These are phyloP conservation scores for Solanum tarapatanum DNA, from an alignment of 257 asterid genomes.

Conservation along the genomic window DNA sequence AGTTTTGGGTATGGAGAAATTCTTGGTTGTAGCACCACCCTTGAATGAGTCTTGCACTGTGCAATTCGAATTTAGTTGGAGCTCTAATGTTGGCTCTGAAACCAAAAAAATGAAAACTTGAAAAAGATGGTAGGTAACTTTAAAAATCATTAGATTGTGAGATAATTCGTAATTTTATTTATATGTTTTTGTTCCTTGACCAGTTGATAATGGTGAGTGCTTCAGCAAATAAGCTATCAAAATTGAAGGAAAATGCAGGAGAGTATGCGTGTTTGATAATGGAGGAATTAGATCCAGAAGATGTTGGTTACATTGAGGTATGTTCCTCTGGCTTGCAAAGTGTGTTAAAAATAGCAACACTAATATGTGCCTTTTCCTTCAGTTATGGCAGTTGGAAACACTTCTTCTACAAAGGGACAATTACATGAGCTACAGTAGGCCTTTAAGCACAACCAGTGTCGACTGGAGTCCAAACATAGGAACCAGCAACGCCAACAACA, in stretches of 20 bases:
- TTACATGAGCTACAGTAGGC: constrained; percentile 79
- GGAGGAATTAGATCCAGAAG: constrained; percentile 88
- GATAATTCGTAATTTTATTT: background rate
- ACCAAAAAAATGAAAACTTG: background rate
- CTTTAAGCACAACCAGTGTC: constrained; percentile 49
- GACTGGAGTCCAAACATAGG: constrained; percentile 54
- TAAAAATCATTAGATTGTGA: background rate
- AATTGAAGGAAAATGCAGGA: constrained; percentile 72
- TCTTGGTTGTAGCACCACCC: no score
- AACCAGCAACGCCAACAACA: constrained; percentile 11
- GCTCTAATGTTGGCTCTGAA: no score
- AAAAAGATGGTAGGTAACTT: background rate
- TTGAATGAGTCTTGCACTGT: no score
- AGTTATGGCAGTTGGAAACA: constrained; percentile 93
- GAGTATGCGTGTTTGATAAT: constrained; percentile 73
- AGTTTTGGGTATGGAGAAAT: no score
- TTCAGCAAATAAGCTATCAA: constrained; percentile 74
- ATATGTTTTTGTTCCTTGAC: background rate
- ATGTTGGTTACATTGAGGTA: constrained; percentile 86
- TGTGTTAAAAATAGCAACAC: background rate
- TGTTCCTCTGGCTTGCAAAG: no score
- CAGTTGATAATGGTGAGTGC: constrained; percentile 91
- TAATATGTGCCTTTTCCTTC: background rate
- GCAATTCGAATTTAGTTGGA: no score
- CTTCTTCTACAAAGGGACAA: constrained; percentile 66